These are phyloP conservation scores for Diaporthe vexans DNA, from an alignment of 2,329 filamentous ascomycete genomes.

Conservation along the genomic window DNA sequence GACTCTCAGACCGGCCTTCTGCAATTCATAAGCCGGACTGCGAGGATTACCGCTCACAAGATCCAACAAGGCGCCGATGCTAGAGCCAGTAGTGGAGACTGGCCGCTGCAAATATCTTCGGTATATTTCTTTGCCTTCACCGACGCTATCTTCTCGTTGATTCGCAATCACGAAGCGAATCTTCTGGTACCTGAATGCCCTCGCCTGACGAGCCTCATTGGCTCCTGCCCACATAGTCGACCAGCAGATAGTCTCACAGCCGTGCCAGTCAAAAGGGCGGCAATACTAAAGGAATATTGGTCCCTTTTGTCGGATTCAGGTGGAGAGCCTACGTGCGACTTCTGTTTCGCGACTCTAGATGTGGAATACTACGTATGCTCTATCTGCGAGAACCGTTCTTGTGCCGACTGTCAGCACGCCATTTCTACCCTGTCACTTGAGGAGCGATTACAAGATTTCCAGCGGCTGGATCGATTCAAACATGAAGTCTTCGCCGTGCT, in stretches of 20 bases:
- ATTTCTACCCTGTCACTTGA: background rate
- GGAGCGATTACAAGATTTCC: background rate
- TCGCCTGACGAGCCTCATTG: background rate
- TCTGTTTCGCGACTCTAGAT: background rate
- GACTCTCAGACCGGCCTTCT: background rate
- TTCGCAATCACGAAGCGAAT: background rate
- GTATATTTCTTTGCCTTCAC: background rate
- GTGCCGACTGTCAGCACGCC: background rate
- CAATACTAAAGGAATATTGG: background rate
- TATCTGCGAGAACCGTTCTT: background rate
- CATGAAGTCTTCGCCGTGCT: background rate
- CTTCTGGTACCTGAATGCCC: too few species aligned
- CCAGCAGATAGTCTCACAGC: background rate
- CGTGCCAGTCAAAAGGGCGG: background rate
- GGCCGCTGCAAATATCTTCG: background rate
- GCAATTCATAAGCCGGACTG: background rate
- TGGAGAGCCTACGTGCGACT: background rate
- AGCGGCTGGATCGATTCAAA: background rate
- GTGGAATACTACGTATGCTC: background rate
- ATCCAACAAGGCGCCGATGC: background rate
- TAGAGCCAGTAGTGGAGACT: too few species aligned
- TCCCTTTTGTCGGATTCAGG: background rate
- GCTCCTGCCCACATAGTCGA: background rate
- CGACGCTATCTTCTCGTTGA: background rate
- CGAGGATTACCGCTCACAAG: background rate